A percentile compares a stretch with the other conserved stretches of the same genome.
Evolutionary conservation across 164 flowering plant genomes (phyloP).

Genomic region (Houttuynia cordata): DNA sequence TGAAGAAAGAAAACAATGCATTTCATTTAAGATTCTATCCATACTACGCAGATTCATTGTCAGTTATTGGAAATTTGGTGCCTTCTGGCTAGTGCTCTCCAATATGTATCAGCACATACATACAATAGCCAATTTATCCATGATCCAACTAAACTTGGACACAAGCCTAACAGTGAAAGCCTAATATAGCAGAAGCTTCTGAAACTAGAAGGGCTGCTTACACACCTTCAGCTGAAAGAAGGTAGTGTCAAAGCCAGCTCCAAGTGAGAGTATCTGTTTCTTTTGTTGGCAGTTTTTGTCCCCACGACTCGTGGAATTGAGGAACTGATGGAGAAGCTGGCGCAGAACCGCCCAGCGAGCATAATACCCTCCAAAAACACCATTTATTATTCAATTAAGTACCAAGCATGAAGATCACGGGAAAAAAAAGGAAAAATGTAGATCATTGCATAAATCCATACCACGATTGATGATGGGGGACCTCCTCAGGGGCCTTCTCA

Average conservation of each 20-base stretch:
- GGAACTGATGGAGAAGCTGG: conserved; percentile 73
- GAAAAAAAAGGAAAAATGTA: not conserved
- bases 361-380: conserved; percentile 51
- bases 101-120: too few species aligned
- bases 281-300: conserved; percentile 17
- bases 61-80: too few species aligned
- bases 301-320: conserved; percentile 24
- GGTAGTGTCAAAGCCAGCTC: conserved; percentile 97
- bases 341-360: conserved; percentile 90
- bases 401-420: not conserved
- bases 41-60: too few species aligned
- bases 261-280: conserved; percentile 93
- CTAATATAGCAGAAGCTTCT: too few species aligned
- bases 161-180: too few species aligned
- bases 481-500: conserved; percentile 72
- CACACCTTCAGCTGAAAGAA: conserved; percentile 82
- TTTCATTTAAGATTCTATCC: too few species aligned
- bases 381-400: not conserved
- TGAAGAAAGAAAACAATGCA: too few species aligned
- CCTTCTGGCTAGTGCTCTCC: too few species aligned
- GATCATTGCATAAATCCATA: conserved; percentile 14
- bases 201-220: not conserved
- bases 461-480: conserved; percentile 97
- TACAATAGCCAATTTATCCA: too few species aligned
- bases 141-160: too few species aligned